phyloP scores from a whole-genome alignment of 768 basidiomycete genomes.

The Suillus lakei region DNA sequence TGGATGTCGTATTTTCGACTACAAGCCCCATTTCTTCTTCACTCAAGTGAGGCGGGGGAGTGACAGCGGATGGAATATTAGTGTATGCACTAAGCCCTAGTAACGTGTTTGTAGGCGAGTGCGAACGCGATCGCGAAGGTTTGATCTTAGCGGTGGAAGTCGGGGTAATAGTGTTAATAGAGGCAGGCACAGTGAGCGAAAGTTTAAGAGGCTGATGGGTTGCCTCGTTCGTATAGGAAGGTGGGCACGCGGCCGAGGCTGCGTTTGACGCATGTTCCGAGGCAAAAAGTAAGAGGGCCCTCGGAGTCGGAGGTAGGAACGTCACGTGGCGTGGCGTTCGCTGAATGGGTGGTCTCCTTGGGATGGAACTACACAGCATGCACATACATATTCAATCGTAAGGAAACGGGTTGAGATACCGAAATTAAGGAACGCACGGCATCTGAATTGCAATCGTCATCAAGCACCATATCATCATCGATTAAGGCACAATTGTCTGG shows the following conservation, averaged over 20 bases:
- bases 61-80: neutral
- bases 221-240: constrained; percentile 7
- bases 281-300: neutral
- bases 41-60: neutral
- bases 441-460: constrained; percentile 15
- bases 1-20: neutral
- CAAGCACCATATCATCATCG: constrained; percentile 13
- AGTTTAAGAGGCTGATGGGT: neutral
- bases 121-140: neutral
- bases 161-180: constrained; percentile 1
- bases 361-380: neutral
- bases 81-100: neutral
- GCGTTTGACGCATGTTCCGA: constrained; percentile 2
- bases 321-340: neutral
- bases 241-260: neutral
- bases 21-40: neutral
- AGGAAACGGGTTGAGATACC: neutral
- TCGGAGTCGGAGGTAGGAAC: neutral
- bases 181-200: neutral
- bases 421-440: constrained; percentile 32
- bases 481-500: constrained; percentile 20
- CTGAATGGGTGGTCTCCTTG: neutral
- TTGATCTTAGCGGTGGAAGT: constrained; percentile 1
- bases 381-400: neutral
- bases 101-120: neutral